These are phyloP conservation scores for Rhizopogon vesiculosus DNA, from an alignment of 768 basidiomycete species.

Conservation along the genomic window DNA sequence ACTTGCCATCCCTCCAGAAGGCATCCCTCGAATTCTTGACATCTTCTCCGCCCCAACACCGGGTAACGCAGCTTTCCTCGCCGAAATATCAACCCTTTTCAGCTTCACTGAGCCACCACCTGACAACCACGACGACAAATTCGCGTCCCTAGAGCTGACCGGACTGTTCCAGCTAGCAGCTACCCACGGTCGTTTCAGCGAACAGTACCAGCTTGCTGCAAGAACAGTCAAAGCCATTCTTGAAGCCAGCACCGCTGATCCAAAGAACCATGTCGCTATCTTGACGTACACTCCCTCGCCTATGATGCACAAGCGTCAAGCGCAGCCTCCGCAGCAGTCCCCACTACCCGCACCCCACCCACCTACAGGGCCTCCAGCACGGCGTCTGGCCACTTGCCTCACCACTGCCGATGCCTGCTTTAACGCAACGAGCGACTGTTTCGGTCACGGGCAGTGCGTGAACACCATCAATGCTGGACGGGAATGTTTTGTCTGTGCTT, in stretches of 20 bases:
- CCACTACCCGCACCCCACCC: conserved; percentile 40
- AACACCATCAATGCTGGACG: conserved; percentile 54
- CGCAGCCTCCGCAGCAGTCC: conserved; percentile 38
- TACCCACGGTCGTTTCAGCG: conserved; percentile 45
- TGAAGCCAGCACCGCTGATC: conserved; percentile 33
- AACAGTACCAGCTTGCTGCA: conserved; percentile 47
- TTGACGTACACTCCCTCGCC: conserved; percentile 40
- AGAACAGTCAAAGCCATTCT: conserved; percentile 46
- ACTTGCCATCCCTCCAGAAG: conserved; percentile 25
- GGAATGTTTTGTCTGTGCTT: conserved; percentile 45
- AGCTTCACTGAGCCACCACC: conserved; percentile 40
- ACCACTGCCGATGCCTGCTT: conserved; percentile 47
- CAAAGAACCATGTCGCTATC: conserved; percentile 44
- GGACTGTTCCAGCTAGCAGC: conserved; percentile 45
- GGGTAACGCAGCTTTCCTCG: conserved; percentile 33
- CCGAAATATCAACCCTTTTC: conserved; percentile 40
- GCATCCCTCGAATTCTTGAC: conserved; percentile 32
- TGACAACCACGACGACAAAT: conserved; percentile 33
- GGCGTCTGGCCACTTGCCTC: conserved; percentile 61
- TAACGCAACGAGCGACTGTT: conserved; percentile 62
- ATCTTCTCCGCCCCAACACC: conserved; percentile 37
- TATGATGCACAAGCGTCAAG: conserved; percentile 30
- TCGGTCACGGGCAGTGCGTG: conserved; percentile 65
- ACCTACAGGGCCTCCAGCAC: conserved; percentile 45
- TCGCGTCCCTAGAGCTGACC: conserved; percentile 60